These are phyloP conservation scores for Climacium dendroides DNA, from an alignment of 225 moss, liverwort and hornwort species.

Conservation along the genomic window DNA sequence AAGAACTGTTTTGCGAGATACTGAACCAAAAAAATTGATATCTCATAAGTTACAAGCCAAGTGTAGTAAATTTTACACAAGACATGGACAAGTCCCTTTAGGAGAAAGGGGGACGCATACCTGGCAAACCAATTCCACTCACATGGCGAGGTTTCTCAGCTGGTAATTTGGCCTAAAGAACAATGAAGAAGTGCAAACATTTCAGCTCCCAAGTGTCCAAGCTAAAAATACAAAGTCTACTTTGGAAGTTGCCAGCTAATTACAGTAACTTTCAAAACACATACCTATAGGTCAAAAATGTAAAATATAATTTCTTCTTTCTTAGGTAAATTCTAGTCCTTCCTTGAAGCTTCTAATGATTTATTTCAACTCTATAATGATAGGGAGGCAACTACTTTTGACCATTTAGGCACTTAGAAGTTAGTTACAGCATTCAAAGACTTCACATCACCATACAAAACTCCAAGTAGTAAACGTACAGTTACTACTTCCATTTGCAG, in stretches of 20 bases:
- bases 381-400: background rate
- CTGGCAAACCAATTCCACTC: slow-evolving; percentile 96
- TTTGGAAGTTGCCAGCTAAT: background rate
- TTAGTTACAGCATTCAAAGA: background rate
- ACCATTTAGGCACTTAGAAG: too few species aligned
- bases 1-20: background rate
- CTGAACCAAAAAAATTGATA: background rate
- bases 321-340: background rate
- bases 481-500: slow-evolving; percentile 61
- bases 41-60: background rate
- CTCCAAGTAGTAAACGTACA: slow-evolving; percentile 24
- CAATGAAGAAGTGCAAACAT: background rate
- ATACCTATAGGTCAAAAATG: background rate
- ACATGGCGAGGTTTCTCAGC: slow-evolving; percentile 73
- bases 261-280: background rate
- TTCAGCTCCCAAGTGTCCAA: background rate
- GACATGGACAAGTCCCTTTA: background rate
- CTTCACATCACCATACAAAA: background rate
- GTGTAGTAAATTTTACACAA: background rate
- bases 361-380: background rate
- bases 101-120: slow-evolving; percentile 12
- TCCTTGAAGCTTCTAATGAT: background rate
- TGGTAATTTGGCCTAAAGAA: slow-evolving; percentile 58
- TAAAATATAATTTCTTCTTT: background rate
- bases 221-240: too few species aligned